Evolutionary conservation across 1,284 basidiomycete species (phyloP), one percentile per base, ranked within the genome.

Genomic region (Cystobasidium pallidum): DNA sequence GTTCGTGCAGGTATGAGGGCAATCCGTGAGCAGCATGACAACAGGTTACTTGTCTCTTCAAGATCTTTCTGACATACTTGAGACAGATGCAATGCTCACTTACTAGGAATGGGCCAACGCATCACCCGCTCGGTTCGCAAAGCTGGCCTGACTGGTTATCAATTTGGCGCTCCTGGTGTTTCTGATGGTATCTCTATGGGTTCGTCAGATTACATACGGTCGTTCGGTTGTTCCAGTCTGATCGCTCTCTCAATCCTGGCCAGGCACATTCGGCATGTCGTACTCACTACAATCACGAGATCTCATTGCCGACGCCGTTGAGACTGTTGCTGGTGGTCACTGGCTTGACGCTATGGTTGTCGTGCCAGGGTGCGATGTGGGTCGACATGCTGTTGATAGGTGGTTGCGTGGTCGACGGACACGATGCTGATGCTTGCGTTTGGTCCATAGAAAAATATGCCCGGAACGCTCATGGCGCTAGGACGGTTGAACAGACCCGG

Each of bases 171-270:
- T 10, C 92, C 96, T 74, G 95, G 92, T 75, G 94, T 98, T 76
- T 95, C 92, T 79, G 95, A 98, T 81, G 95, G 92, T 47, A 98
- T 99, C 82, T 95, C 92, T 80, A 98, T 96, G 89, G 95, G 94
- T 75, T 94, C 92, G 1, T 83, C 83, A 32, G 24, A 63, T 7
- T 24, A 36, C 55, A 10, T 55, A 51, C 74, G 51, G 30, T 75
- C 75, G 73, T 49, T 66, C 36, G 26, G 75, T 74, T 63, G 13
- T 15, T 17, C 73, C 73, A 49, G 75, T 73, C 52, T 61, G 70
- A 66, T 39, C 76, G 24, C 75, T 79, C 11, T 45, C 43, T 45
- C 15, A 19, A 19, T 28, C 76, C 77, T 10, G 10, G 17, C 1
- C 55, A 70, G 67, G 78, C 72, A 80, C 68, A 3, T 76, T 75